These are phyloP conservation scores for Fraxinus sp. DNA, from an alignment of 305 asterid species.

Conservation along the genomic window DNA sequence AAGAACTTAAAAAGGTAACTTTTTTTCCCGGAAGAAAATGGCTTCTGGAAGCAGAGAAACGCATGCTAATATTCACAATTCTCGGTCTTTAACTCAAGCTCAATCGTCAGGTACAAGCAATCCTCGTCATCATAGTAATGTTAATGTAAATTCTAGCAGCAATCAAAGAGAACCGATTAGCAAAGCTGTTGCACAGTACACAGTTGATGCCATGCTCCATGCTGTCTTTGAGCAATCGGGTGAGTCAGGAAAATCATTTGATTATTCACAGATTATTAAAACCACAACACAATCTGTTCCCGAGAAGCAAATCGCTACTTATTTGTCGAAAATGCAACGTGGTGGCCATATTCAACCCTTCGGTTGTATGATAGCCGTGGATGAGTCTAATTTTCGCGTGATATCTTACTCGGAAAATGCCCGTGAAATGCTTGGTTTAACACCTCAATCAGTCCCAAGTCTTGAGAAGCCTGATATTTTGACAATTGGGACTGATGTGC, in stretches of 20 bases:
- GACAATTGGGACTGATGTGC: constrained; percentile 60
- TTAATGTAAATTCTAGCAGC: constrained; percentile 25
- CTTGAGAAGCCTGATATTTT: constrained; percentile 51
- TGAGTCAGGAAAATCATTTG: constrained; percentile 70
- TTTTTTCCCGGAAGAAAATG: constrained; percentile 30
- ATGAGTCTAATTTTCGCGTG: constrained; percentile 51
- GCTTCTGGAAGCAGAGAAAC: constrained; percentile 48
- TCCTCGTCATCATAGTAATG: constrained; percentile 25
- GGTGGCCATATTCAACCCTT: constrained; percentile 81
- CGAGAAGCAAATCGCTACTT: constrained; percentile 66
- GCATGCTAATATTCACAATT: constrained; percentile 20
- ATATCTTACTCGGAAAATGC: constrained; percentile 80
- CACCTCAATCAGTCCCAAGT: constrained; percentile 72
- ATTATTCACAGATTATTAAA: constrained; percentile 62
- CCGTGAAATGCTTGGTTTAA: constrained; percentile 65
- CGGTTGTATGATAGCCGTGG: constrained; percentile 73
- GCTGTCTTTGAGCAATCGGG: constrained; percentile 85
- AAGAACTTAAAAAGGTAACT: neutral
- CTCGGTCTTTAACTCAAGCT: constrained; percentile 34
- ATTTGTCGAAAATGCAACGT: constrained; percentile 69
- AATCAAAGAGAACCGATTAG: constrained; percentile 41
- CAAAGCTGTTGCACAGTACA: constrained; percentile 73
- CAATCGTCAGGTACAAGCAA: constrained; percentile 43
- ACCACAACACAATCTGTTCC: constrained; percentile 42
- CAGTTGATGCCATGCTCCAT: constrained; percentile 69